These are phyloP conservation scores for Phalaenopsis aphrodite DNA, from an alignment of 106 monocot species.

Conservation along the genomic window DNA sequence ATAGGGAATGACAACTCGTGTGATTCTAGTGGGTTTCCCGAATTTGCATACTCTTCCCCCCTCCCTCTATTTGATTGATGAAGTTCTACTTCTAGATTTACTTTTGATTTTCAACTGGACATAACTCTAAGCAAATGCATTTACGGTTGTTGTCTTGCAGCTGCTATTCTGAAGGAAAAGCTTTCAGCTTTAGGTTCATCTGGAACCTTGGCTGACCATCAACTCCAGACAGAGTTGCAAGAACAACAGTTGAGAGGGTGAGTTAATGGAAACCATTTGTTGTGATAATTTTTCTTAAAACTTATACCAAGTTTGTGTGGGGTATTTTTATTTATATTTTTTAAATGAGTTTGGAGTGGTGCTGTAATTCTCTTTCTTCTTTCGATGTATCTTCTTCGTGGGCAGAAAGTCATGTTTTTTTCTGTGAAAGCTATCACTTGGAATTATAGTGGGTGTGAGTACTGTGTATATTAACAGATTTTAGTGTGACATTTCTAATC, in stretches of 20 bases:
- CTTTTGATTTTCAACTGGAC: not conserved
- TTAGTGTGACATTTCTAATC: not conserved
- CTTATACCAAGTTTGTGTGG: not conserved
- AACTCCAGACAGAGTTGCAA: constrained; percentile 85
- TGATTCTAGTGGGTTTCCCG: not conserved
- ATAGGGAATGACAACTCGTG: no score
- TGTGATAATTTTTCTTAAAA: not conserved
- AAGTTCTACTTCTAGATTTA: constrained; percentile 1
- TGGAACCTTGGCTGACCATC: constrained; percentile 97
- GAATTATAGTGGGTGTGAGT: not conserved
- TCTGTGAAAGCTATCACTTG: not conserved
- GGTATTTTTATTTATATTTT: not conserved
- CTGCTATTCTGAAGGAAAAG: constrained; percentile 92
- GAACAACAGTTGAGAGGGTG: constrained; percentile 90
- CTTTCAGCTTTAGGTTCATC: constrained; percentile 89
- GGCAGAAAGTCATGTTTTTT: not conserved
- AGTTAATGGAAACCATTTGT: constrained; percentile 4
- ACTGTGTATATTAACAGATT: not conserved
- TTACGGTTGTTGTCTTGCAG: constrained; percentile 36
- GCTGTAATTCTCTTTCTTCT: not conserved
- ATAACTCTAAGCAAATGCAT: not conserved
- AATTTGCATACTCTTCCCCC: not conserved
- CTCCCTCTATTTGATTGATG: not conserved
- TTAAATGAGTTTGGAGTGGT: not conserved
- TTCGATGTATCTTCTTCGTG: not conserved